Conservation (phyloP, 2,329 filamentous ascomycete species). For the Neobulgaria alba region DNA sequence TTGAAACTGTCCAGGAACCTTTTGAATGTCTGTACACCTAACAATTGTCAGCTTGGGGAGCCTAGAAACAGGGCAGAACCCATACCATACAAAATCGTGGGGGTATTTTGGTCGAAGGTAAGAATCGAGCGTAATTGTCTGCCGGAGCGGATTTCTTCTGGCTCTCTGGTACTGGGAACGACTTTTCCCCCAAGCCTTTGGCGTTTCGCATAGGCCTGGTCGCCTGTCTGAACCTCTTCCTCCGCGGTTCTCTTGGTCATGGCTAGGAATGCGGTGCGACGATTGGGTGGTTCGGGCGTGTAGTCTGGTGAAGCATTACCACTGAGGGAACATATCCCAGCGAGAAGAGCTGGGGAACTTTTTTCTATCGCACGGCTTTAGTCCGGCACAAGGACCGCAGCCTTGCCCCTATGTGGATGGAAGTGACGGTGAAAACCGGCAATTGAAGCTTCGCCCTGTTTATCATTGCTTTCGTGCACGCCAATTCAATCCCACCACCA, state of each 20-base stretch:
- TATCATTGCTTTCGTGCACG: too few species aligned
- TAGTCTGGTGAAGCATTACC: too few species aligned
- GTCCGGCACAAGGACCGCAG: too few species aligned
- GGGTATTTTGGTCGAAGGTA: slow-evolving; percentile 61
- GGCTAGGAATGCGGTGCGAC: too few species aligned
- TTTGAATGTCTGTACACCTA: slow-evolving; percentile 63
- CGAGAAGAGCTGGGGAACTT: too few species aligned
- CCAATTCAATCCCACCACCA: too few species aligned
- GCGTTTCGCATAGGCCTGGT: slow-evolving; percentile 28
- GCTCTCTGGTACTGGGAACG: slow-evolving; percentile 25
- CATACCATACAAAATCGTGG: slow-evolving; percentile 57
- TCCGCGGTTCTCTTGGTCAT: slow-evolving; percentile 28
- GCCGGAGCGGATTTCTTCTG: slow-evolving; percentile 52
- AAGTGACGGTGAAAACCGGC: too few species aligned
- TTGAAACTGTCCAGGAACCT: slow-evolving; percentile 59
- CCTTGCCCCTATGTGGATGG: too few species aligned
- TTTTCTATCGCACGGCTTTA: too few species aligned
- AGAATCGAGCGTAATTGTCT: slow-evolving; percentile 62
- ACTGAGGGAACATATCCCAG: too few species aligned
- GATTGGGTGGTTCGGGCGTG: too few species aligned
- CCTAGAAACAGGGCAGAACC: background rate
- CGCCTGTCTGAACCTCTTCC: slow-evolving; percentile 19
- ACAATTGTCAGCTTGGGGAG: background rate
- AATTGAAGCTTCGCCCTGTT: too few species aligned
- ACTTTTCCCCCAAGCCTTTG: slow-evolving; percentile 37